Percentiles rank a stretch among this genome's conserved stretches.
phyloP scores from a whole-genome alignment of 768 basidiomycete genomes.

The Chalciporus pseudorubinellus region DNA sequence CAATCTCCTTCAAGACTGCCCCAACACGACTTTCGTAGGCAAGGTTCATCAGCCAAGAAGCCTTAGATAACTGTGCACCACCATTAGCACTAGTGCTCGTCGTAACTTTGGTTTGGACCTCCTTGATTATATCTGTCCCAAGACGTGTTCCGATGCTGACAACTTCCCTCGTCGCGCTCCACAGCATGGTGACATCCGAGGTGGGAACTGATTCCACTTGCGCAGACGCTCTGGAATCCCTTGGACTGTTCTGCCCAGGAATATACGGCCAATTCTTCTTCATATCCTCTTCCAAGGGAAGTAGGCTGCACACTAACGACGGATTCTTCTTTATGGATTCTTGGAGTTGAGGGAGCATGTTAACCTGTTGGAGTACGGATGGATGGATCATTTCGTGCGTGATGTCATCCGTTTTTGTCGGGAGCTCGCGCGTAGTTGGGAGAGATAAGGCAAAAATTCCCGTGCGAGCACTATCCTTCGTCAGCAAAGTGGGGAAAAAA shows the following conservation, averaged over 20 bases:
- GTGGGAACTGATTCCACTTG: conserved; percentile 3
- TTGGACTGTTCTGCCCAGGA: conserved; percentile 20
- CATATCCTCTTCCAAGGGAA: conserved; percentile 53
- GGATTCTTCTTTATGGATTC: conserved; percentile 41
- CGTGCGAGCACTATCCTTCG: conserved; percentile 40
- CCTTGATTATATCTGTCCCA: conserved; percentile 21
- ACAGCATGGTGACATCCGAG: conserved; percentile 7
- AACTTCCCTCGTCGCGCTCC: conserved; percentile 20
- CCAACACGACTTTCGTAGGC: conserved; percentile 25
- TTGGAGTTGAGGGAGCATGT: conserved; percentile 34
- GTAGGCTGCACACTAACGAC: conserved; percentile 41
- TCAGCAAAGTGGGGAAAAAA: conserved; percentile 1
- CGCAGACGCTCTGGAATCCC: conserved; percentile 8
- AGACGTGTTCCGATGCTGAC: conserved; percentile 12
- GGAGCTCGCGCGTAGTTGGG: conserved; percentile 46
- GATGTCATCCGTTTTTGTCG: conserved; percentile 39
- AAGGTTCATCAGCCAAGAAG: conserved; percentile 24
- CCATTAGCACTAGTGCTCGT: conserved; percentile 10
- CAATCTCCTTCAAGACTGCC: conserved; percentile 22
- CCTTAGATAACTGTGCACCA: conserved; percentile 15
- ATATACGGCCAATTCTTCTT: conserved; percentile 47
- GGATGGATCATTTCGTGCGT: conserved; percentile 63
- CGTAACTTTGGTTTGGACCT: conserved; percentile 15
- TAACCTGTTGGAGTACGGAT: conserved; percentile 51
- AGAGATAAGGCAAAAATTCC: conserved; percentile 54